Base-by-base conservation (phyloP, 805 yeast species). In the Metschnikowia hibisci region DNA sequence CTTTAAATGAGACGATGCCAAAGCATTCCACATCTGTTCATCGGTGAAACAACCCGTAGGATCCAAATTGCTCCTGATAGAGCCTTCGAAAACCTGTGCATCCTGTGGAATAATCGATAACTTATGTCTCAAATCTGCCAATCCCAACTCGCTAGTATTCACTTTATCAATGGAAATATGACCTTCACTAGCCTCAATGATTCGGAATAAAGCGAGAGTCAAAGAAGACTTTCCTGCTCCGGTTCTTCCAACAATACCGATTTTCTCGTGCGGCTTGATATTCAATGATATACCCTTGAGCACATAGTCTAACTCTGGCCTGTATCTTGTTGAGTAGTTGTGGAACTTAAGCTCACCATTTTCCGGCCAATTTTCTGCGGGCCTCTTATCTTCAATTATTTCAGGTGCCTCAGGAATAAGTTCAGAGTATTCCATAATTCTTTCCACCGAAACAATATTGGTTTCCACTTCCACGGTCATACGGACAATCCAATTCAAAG, bases 401-500 rank as follows among this genome's bases (percentile, higher is more conserved):
- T 73, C 80, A 1, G 93, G 87, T 6, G 97, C 98, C 69, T 93
- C 99, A n/a, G 89, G 73, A 30, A 69, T 68, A 47, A 93, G 70
- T n/a, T 68, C 63, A 29, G 95, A 78, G 63, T 90, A 91, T 63
- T 91, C 99, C 64, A 87, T 74, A 42, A 91, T 82, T 67, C 99
- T 82, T 70, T 91, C 99, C 34, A 95, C 96, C 14, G 96, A 86
- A 30, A 93, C 99, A 68, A 93, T 90, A 64, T 89, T 91, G 10
- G 97, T 89, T 65, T 93, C 99, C 35, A 93, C 96, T 56, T 93
- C 99, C 34, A 93, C 99, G 0, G 97, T 87, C 98, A 90, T 91
- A 68, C 99, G 79, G 25, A 93, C 98, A 65, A 93, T 88, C 97
- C 97, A 91, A 64, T 89, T 91, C 65, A 93, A 76, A 0, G 96